phyloP scores from a whole-genome alignment of 2,329 filamentous ascomycete genomes.

The Fusarium fujikuroi region DNA sequence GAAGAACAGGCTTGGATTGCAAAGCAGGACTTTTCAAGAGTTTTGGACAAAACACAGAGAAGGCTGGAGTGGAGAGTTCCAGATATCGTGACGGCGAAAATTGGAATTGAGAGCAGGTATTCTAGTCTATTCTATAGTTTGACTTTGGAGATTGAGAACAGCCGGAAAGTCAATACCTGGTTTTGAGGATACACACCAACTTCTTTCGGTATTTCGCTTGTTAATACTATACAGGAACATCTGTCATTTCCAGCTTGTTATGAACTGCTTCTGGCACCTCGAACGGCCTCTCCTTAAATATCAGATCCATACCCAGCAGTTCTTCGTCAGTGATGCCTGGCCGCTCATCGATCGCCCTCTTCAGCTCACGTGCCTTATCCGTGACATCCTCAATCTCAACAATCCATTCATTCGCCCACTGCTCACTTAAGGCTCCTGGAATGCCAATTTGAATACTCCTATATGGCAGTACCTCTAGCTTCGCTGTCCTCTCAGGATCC shows the following conservation, averaged over 20 bases:
- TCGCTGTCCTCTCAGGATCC: slow-evolving; percentile 67
- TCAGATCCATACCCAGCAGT: slow-evolving; percentile 51
- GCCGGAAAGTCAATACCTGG: slow-evolving; percentile 25
- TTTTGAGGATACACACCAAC: slow-evolving; percentile 1
- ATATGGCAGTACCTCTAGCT: slow-evolving; percentile 57
- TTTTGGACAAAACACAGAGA: slow-evolving; percentile 32
- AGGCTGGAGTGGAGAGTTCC: slow-evolving; percentile 20
- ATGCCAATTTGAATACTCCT: slow-evolving; percentile 72
- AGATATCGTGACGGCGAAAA: slow-evolving; percentile 19
- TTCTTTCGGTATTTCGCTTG: background rate
- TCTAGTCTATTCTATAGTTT: slow-evolving; percentile 43
- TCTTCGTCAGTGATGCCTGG: slow-evolving; percentile 48
- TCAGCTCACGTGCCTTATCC: slow-evolving; percentile 60
- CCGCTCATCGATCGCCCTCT: slow-evolving; percentile 56
- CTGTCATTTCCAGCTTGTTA: slow-evolving; percentile 48
- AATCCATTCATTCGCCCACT: slow-evolving; percentile 64
- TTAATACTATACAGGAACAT: background rate
- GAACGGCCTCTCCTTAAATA: slow-evolving; percentile 59
- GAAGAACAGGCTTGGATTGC: slow-evolving; percentile 33
- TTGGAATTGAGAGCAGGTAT: slow-evolving; percentile 41
- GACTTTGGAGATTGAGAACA: slow-evolving; percentile 17
- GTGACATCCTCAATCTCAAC: slow-evolving; percentile 68
- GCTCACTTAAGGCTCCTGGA: slow-evolving; percentile 55
- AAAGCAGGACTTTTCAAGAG: slow-evolving; percentile 26
- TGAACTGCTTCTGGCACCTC: slow-evolving; percentile 52